phyloP scores from a whole-genome alignment of 1,284 basidiomycete genomes.

The Anthracocystis panici-leucophaei region DNA sequence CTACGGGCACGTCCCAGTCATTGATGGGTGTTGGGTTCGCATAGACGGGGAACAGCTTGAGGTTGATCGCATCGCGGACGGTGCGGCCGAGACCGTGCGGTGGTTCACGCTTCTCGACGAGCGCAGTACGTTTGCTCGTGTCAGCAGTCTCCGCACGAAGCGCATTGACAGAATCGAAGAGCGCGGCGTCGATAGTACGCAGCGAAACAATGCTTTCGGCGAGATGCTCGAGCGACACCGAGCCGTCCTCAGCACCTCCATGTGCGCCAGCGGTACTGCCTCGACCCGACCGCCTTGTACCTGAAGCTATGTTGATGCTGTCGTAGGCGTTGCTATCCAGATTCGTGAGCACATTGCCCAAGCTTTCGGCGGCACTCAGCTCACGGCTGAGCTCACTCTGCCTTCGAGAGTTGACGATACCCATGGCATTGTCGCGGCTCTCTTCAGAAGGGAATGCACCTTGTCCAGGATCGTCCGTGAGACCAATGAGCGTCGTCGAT shows the following conservation, averaged over 20 bases:
- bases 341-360: conserved; percentile 33
- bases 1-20: conserved; percentile 95
- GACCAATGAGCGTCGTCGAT: conserved; percentile 25
- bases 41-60: conserved; percentile 96
- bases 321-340: conserved; percentile 26
- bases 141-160: conserved; percentile 27
- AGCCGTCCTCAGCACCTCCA: conserved; percentile 7
- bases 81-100: conserved; percentile 67
- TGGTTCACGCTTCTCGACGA: conserved; percentile 54
- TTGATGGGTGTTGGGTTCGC: conserved; percentile 89
- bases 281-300: conserved; percentile 38
- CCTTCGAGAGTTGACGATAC: conserved; percentile 30
- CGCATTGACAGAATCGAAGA: conserved; percentile 44
- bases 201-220: conserved; percentile 56
- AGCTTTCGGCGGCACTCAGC: conserved; percentile 40
- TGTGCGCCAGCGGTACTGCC: conserved; percentile 27
- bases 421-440: conserved; percentile 43
- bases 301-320: conserved; percentile 34
- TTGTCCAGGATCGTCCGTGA: conserved; percentile 21
- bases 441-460: conserved; percentile 35
- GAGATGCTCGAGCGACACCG: conserved; percentile 31
- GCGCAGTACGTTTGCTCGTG: conserved; percentile 22
- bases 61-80: conserved; percentile 68
- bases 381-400: conserved; percentile 38
- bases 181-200: conserved; percentile 53